Evolutionary conservation across 1,284 basidiomycete genomes (phyloP), one percentile per base, ranked within the genome.

Genomic region (Sanghuangporus baumii): DNA sequence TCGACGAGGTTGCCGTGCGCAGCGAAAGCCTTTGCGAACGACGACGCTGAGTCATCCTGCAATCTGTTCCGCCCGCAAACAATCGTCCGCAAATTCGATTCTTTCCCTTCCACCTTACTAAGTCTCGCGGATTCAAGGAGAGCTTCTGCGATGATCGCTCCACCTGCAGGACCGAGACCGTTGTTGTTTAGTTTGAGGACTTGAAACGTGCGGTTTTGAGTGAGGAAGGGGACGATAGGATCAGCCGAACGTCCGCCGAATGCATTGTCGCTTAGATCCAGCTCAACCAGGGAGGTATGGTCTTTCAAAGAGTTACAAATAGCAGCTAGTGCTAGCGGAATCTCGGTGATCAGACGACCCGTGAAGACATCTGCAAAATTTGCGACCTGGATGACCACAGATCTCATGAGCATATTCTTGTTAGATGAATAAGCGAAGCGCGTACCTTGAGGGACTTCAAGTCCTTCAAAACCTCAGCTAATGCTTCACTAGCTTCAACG

Each of bases 281-380:
- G 83, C 76, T 95, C 93, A 57, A 91, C 81, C 37, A 99, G 88
- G 8, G 87, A 84, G 6, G 86, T 82, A 72, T 93, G 91, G 69
- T 87, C 81, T 67, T 87, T 87, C 63, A 99, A 85, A 14, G 94
- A 87, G 70, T 94, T 85, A 74, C 95, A 98, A 69, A 99, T 85
- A 37, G 93, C 90, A 43, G 87, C 83, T 51, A 99, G 86, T 2
- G 96, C 93, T 68, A 81, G 85, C 3, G 97, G 97, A 72, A 99
- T 98, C 76, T 99, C 96, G 65, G 87, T 83, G 78, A 98, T 98
- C 68, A 98, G 83, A 65, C 97, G 90, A 57, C 96, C 94, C 9
- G 96, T 98, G 78, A 99, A 99, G 76, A 99, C 96, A 78, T 98
- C 97, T 55, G 94, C 92, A 69, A 98, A 92, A 79, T 98, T 90